phyloP scores from a whole-genome alignment of 768 basidiomycete genomes.

The Russula abietina region DNA sequence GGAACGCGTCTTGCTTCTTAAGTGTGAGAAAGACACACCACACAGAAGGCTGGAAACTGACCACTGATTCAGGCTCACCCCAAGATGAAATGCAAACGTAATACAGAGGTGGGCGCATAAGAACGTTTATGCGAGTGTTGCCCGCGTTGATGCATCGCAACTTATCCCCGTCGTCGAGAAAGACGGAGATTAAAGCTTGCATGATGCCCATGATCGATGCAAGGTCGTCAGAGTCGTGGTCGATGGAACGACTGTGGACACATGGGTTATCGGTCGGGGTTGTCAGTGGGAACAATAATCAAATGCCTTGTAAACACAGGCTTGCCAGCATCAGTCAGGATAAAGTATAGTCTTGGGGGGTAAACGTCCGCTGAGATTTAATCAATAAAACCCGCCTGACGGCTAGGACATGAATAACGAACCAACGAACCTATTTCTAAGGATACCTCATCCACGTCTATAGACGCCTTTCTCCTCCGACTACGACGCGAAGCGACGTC shows the following conservation, averaged over 20 bases:
- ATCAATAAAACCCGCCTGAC: background rate
- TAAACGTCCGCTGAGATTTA: slow-evolving; percentile 26
- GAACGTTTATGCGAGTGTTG: slow-evolving; percentile 74
- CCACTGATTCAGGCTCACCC: slow-evolving; percentile 95
- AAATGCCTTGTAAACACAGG: slow-evolving; percentile 87
- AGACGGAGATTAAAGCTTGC: slow-evolving; percentile 94
- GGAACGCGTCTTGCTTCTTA: slow-evolving; percentile 76
- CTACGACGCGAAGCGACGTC: slow-evolving; percentile 22
- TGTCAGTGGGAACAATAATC: slow-evolving; percentile 1
- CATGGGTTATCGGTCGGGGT: background rate
- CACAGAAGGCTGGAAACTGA: slow-evolving; percentile 40
- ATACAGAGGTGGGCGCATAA: slow-evolving; percentile 83
- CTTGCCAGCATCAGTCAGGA: slow-evolving; percentile 93
- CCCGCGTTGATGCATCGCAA: slow-evolving; percentile 80
- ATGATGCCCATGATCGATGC: slow-evolving; percentile 86
- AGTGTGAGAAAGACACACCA: slow-evolving; percentile 31
- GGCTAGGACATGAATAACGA: background rate
- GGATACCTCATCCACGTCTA: slow-evolving; percentile 24
- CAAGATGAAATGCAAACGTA: slow-evolving; percentile 87
- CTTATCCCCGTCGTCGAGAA: slow-evolving; percentile 88
- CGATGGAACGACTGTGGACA: slow-evolving; percentile 42
- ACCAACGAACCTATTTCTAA: slow-evolving; percentile 13
- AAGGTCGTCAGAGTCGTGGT: slow-evolving; percentile 55
- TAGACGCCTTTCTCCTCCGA: slow-evolving; percentile 18
- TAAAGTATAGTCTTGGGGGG: slow-evolving; percentile 75